Evolutionary conservation across 2,329 filamentous ascomycete species (phyloP), one percentile per base, ranked within the genome.

Genomic region (Lachnellula subtilissima): DNA sequence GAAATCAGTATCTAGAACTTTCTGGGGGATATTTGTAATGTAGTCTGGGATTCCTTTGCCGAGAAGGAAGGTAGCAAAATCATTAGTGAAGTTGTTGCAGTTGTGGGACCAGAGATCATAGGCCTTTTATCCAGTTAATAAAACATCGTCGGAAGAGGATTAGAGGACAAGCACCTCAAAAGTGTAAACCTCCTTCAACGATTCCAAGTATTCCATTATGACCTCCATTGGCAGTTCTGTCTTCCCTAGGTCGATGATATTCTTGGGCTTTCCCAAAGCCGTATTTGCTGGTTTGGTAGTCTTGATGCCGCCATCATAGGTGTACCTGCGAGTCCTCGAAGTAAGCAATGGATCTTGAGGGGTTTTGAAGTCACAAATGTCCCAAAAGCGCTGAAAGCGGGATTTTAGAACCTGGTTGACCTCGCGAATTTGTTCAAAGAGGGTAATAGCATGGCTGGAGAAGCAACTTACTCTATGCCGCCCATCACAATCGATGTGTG

Each of bases 71-170:
- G 89, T 94, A 60, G 90, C 78, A 63, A 97, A 86, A 59, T 96
- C 91, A 68, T 97, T 93, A 3, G 89, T 90, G 72, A 97, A 99
- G 72, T 97, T 97, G 75, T 97, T 99, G 76, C 93, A 97, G 70
- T 99, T 99, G 73, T 97, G 91, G 65, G 75, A 89, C 71, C 82
- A 96, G 5, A 97, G 76, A 68, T 97, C 91, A 68, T 97, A 97
- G 0, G 89, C 88, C 83, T 91, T 8, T 37, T 19, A 55, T 22
- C 22, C 3, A 50, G 19, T 65, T 48, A 60, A 48, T 39, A 17
- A 32, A 2, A 23, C 35, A 9, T 5, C 19, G 8, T 50, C 12
- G 22, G 11, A 48, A 9, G 19, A 17, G 47, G 43, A 23, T 49
- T 28, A 7, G 45, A 15, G 45, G 5, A 19, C 19, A 25, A 46